Conservation (phyloP, 495 filamentous ascomycete species). For the Neurospora tetraspora region DNA sequence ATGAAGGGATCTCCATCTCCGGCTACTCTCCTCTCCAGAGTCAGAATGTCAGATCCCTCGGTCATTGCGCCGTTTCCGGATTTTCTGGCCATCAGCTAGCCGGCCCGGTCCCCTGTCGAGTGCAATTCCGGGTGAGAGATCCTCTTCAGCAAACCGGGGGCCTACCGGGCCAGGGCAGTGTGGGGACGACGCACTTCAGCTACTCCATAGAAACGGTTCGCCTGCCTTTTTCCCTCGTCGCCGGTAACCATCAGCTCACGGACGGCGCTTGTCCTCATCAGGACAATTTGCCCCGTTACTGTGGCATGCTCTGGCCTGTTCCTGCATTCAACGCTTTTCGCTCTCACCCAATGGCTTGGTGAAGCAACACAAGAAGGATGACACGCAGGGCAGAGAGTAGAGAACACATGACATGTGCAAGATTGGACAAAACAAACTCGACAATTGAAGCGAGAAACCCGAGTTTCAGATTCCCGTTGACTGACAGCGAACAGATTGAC, state of each 20-base stretch:
- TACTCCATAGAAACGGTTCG: neutral
- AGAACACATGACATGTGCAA: neutral
- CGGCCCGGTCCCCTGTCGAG: neutral
- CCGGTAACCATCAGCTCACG: neutral
- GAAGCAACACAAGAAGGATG: neutral
- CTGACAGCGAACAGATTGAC: neutral
- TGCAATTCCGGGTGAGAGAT: neutral
- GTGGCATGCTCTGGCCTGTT: neutral
- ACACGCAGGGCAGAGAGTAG: neutral
- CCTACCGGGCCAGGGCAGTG: neutral
- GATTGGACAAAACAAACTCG: neutral
- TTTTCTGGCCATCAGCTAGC: neutral
- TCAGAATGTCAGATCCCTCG: neutral
- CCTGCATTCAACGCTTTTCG: neutral
- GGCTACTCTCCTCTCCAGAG: neutral
- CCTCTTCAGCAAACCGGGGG: neutral
- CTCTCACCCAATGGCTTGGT: neutral
- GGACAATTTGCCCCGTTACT: neutral
- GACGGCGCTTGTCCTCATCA: neutral
- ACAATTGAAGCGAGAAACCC: neutral
- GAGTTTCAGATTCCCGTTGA: neutral
- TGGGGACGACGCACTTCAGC: neutral
- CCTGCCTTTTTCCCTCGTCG: neutral
- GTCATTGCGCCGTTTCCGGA: neutral
- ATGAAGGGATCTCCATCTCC: neutral